Base-by-base conservation (phyloP, 805 yeast species). In the Wickerhamiella bombiphila region DNA sequence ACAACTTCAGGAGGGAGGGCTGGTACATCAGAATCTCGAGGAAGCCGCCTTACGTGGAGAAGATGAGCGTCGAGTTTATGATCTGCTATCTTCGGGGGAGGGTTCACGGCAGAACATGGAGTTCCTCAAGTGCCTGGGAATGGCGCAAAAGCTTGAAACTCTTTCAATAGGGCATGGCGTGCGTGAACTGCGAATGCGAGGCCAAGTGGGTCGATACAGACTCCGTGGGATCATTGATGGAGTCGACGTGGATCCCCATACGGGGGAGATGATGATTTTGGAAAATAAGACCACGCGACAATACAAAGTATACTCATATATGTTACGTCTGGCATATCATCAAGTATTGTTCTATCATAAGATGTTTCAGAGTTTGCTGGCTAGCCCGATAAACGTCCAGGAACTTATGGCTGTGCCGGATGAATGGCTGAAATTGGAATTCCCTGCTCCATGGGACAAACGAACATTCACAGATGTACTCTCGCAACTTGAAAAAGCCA, bases 161-260 rank as follows among this genome's bases (percentile, higher is more conserved):
- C 29, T 37, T 7, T 25, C 32, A 1, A 24, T 32, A 5, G 7
- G 26, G 17, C 28, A 36, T 4, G 18, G 20, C 2, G 47, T 48
- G 3, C 43, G 60, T 11, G 61, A 56, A 32, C 29, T 56, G 7
- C 49, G 53, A n/a, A 49, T 55, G 6, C 47, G 45, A 31, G 60
- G 57, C 4, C 7, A 4, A 7, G 18, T 48, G 2, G 42, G 42
- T 15, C 42, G 39, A 7, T 30, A 41, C 11, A 35, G 40, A 14
- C 41, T 54, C 13, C 46, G 50, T 3, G 60, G 60, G 3, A 43
- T 49, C 15, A 46, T 53, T 19, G 61, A 57, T 34, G 46, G 49
- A 13, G 28, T 52, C 14, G 35, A 22, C 2, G 14, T 38, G 13
- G 17, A 29, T 13, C n/a, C n/a, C n/a, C n/a, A n/a, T n/a, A 33